phyloP scores from a whole-genome alignment of 805 yeast genomes.

The Spathaspora gorwiae region DNA sequence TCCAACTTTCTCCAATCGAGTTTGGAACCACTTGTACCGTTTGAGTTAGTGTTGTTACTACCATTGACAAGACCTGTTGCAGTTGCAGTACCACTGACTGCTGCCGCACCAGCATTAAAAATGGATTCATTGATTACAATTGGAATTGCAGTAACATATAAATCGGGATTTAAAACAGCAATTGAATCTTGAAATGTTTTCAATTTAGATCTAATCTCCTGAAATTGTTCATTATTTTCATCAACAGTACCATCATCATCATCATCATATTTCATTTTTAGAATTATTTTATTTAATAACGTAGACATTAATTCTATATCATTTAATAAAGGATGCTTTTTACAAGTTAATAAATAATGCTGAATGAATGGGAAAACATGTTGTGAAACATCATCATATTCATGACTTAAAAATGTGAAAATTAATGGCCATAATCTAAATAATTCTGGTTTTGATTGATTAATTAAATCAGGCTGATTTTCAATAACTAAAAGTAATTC shows the following conservation, averaged over 20 bases:
- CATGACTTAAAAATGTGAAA: conserved; percentile 68
- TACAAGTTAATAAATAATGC: conserved; percentile 66
- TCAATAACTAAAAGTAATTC: conserved; percentile 69
- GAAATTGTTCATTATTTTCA: conserved; percentile 74
- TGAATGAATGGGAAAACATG: conserved; percentile 81
- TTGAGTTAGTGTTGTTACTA: conserved; percentile 15
- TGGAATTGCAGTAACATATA: conserved; percentile 58
- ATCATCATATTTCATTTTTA: conserved; percentile 79
- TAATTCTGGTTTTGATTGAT: conserved; percentile 42
- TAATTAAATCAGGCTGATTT: conserved; percentile 40
- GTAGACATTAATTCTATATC: conserved; percentile 52
- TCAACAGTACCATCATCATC: conserved; percentile 53
- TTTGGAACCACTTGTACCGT: conserved; percentile 1
- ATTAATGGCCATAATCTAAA: conserved; percentile 67
- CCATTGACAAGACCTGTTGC: conserved; percentile 31
- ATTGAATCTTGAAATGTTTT: conserved; percentile 83
- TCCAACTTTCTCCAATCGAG: conserved; percentile 79
- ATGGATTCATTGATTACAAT: conserved; percentile 52
- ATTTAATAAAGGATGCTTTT: conserved; percentile 42
- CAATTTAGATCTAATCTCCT: conserved; percentile 70
- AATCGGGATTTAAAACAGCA: conserved; percentile 48
- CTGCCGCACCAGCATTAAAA: conserved; percentile 39
- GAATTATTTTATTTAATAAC: conserved; percentile 62
- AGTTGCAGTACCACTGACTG: conserved; percentile 40
- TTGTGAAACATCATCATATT: conserved; percentile 81